phyloP scores from a whole-genome alignment of 1,284 basidiomycete genomes.

The Ustilago hordei region DNA sequence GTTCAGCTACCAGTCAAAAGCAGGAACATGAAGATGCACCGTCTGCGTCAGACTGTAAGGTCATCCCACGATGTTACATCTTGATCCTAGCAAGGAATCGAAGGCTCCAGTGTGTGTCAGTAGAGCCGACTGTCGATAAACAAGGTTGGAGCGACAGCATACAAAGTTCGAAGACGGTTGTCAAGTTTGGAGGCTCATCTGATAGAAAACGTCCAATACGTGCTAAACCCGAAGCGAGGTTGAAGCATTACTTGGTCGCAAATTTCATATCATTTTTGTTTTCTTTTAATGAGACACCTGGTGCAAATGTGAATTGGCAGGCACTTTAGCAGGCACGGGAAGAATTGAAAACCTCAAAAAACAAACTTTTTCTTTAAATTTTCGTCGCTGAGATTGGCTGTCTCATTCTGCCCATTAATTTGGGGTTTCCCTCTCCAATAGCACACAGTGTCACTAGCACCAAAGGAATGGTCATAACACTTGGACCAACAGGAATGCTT shows the following conservation, averaged over 20 bases:
- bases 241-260: not conserved
- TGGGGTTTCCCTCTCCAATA: not conserved
- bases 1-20: not conserved
- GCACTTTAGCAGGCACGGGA: not conserved
- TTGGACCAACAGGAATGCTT: not conserved
- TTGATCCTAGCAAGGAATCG: too few relatives aligned
- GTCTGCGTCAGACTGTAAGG: not conserved
- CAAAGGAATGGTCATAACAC: not conserved
- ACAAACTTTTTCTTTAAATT: not conserved
- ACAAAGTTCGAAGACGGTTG: too few relatives aligned
- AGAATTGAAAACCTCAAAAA: too few relatives aligned
- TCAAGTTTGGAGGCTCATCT: too few relatives aligned
- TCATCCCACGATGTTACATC: too few relatives aligned
- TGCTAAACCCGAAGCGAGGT: not conserved
- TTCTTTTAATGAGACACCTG: not conserved
- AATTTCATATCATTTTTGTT: not conserved
- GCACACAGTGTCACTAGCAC: not conserved
- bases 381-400: constrained; percentile 1
- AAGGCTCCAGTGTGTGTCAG: too few relatives aligned
- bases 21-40: not conserved
- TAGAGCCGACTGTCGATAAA: too few relatives aligned
- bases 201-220: too few relatives aligned
- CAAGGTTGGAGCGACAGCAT: too few relatives aligned
- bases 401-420: not conserved
- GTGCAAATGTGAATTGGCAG: not conserved